Conservation (phyloP, 371 early-diverging fungal genomes). For the Mucor irregularis region DNA sequence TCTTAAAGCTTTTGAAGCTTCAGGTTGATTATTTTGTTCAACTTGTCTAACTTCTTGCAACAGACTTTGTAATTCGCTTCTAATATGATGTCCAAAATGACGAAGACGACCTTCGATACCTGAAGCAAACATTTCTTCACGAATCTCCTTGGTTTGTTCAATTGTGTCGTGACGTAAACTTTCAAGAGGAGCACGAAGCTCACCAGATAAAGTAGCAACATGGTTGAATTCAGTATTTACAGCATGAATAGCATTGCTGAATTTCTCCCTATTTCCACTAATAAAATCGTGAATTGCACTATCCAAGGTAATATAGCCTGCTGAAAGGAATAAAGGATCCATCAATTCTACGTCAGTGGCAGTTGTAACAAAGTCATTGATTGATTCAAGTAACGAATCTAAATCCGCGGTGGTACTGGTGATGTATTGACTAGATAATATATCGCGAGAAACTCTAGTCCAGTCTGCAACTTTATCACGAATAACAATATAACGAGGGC, state of each 20-base stretch:
- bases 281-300: background rate
- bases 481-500: slow-evolving; percentile 2
- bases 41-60: background rate
- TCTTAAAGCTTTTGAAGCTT: background rate
- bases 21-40: background rate
- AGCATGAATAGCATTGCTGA: background rate
- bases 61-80: background rate
- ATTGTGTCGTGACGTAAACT: slow-evolving; percentile 15
- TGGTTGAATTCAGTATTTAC: slow-evolving; percentile 10
- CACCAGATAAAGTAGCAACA: slow-evolving; percentile 11
- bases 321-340: slow-evolving; percentile 4
- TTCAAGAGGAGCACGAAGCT: slow-evolving; percentile 13
- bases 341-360: slow-evolving; percentile 11
- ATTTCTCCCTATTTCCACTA: background rate
- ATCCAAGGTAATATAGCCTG: slow-evolving; percentile 4
- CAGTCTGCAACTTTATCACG: slow-evolving; percentile 8
- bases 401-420: background rate
- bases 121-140: slow-evolving; percentile 1
- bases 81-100: slow-evolving; percentile 5
- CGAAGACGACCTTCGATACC: slow-evolving; percentile 1
- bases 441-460: background rate
- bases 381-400: slow-evolving; percentile 3
- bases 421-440: background rate
- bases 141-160: background rate
- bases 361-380: slow-evolving; percentile 1